Base-by-base conservation (phyloP, 176 grass and related monocot genomes). In the Carex kokanica region DNA sequence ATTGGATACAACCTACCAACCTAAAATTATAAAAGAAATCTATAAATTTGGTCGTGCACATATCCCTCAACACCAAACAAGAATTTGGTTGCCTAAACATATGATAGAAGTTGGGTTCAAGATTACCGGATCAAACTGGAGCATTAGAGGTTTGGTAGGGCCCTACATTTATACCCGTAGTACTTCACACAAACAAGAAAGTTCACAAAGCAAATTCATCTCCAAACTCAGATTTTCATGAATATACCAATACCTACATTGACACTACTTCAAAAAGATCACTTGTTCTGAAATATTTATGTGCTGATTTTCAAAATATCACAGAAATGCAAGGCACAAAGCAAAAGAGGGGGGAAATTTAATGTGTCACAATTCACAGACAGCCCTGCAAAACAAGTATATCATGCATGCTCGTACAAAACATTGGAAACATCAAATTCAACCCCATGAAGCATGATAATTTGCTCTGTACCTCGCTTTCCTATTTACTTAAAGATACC, bases 321-420 rank as follows among this genome's bases (percentile, higher is more conserved):
- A 61, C 3, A 3, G 25, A 53, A 81, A 60, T 45, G 56, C 78
- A 81, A 45, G 78, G 32, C 20, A 16, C 27, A 32, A 58, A 80
- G 56, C 34, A 58, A 80, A n/a, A 80, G 31, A 25, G 21, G 10
- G 59, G n/a, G 51, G 12, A 20, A 31, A 77, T 31, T 77, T 24
- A 49, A 77, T 51, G 41, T 77, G 1, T 29, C 51, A 77, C 45
- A 77, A 77, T 77, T 77, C 49, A 55, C 21, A 27, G 3, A 21
- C 73, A 77, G 38, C 67, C 13, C 12, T 55, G 21, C 47, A 77
- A 77, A 77, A 77, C 49, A 55, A 77, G 73, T 13, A 55, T 77
- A 53, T 27, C 45, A 31, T 55, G 49, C 24, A 31, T 27, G 32
- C 73, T 55, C 25, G 0, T 77, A 77, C 73, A 75, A 77, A 75